Percentiles rank a stretch among this genome's conserved stretches.
These are phyloP conservation scores for Alternaria tenuissima DNA, from an alignment of 2,329 filamentous ascomycete species.

Conservation along the genomic window DNA sequence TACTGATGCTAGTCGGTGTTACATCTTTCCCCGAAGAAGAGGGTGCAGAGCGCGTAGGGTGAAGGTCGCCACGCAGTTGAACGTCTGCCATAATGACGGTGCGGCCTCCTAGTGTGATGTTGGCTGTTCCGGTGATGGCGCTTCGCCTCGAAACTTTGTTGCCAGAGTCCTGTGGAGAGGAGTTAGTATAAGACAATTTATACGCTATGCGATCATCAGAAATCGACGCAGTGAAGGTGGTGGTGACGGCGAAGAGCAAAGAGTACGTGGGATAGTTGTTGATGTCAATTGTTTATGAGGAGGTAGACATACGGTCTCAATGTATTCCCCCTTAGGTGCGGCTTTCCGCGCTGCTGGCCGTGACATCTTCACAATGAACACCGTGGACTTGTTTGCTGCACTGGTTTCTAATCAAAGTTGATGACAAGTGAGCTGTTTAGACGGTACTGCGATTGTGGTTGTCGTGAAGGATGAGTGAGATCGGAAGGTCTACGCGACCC, in stretches of 20 bases:
- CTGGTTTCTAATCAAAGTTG: neutral
- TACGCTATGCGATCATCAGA: neutral
- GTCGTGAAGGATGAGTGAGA: neutral
- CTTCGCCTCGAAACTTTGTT: conserved; percentile 97
- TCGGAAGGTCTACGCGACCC: conserved; percentile 14
- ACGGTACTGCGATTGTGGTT: neutral
- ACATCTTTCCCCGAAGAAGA: conserved; percentile 43
- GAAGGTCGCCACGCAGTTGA: conserved; percentile 90
- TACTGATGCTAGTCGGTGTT: conserved; percentile 71
- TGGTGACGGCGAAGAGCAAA: neutral
- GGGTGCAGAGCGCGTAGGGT: conserved; percentile 49
- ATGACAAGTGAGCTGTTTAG: neutral
- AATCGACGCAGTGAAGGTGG: neutral
- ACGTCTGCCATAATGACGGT: conserved; percentile 96
- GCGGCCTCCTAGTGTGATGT: conserved; percentile 94
- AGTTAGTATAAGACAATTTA: neutral
- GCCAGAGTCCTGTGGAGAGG: conserved; percentile 77
- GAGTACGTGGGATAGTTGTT: neutral
- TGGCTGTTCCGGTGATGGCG: conserved; percentile 91
- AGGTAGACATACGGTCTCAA: conserved; percentile 81
- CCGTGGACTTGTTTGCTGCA: neutral
- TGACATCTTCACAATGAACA: conserved; percentile 45
- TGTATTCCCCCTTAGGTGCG: conserved; percentile 87
- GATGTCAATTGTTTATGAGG: neutral
- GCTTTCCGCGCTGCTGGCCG: conserved; percentile 60